Evolutionary conservation across 139 green algal genomes (phyloP), one percentile per base, ranked within the genome.

Genomic region (Chlorella sp.): DNA sequence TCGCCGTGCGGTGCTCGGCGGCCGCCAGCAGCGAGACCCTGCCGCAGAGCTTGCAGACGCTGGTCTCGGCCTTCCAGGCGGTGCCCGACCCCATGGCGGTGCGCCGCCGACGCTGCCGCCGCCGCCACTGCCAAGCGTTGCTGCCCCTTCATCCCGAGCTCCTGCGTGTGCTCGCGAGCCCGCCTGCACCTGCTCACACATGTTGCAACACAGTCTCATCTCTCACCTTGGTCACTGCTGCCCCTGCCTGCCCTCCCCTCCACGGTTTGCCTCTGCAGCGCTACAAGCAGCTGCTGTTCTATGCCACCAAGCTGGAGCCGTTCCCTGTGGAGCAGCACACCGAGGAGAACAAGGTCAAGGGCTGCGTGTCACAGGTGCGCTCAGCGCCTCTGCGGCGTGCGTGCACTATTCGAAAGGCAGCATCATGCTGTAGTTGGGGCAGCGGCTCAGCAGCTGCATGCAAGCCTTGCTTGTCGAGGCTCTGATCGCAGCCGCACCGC

Each of bases 281-380:
- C 56, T 99, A 99, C 92, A 98, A 99, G 90, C 98, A 99, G 93
- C 93, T 99, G 32, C 92, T 99, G 34, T 98, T 96, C 84, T 99
- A 95, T 83, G 98, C 96, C 17, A 93, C 94, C 30, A 99, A 99
- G 92, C 90, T 99, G 84, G 87, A 92, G 30, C 74, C 87, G 11
- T 75, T 98, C 75, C 80, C 93, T 9, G 80, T 44, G 18, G 91
- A 94, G 64, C 67, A 93, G 20, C 95, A 97, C 82, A 93, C 85
- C 1, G 88, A 93, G 3, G 92, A 95, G 41, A 98, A 99, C 93
- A 99, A 99, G 83, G 97, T 99, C 15, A 91, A 96, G 82, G 97
- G 97, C 28, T 99, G 97, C 65, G 94, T 96, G 39, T 78, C 70
- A 26, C 70, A 78, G 70, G 70, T 78, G 70, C 30, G 65, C n/a